Base-by-base conservation (phyloP, 345 rosid genomes). In the Eucalyptus guilfoylei region DNA sequence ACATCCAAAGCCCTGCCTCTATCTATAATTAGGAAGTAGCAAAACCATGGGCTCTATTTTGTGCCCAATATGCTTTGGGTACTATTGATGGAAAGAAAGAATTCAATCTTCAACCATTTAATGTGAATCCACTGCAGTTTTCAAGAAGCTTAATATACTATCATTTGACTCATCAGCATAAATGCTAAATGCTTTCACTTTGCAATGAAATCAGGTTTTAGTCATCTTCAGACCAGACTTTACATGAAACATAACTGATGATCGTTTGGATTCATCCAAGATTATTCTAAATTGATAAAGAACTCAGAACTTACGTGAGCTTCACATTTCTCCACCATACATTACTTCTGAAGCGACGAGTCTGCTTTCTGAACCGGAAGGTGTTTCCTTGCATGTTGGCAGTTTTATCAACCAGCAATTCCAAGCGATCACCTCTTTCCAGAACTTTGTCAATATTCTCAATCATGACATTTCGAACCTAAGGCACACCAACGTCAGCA, bases 251-350 rank as follows among this genome's bases (percentile, higher is more conserved):
- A 86, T 32, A 15, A 50, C 24, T 32, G 87, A 86, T 47, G 60
- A 44, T 26, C 13, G 3, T 50, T 86, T 86, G 47, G 7, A 76
- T 76, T 37, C 28, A 40, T 40, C 8, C 47, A 76, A 76, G 47
- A 49, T 14, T 24, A 30, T 26, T 26, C 50, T 45, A 67, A 87
- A 64, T 60, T n/a, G 55, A 49, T 9, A 49, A 67, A 44, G 62
- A 87, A 47, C 47, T 49, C 81, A 85, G 87, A 88, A 88, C 96
- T 60, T 94, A 98, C 99, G 93, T 95, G 87, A 98, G 98, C 94
- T 95, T 94, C 91, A 95, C 95, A 58, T 98, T 98, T 94, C 96
- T 94, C 99, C 99, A 98, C 99, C 99, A 97, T 62, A 95, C 96
- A 8, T 94, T 54, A 92, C 90, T 95, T 93, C 98, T 95, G 91